Evolutionary conservation across 768 basidiomycete species (phyloP), one percentile per base, ranked within the genome.

Genomic region (Phylloporus rhodoxanthus): DNA sequence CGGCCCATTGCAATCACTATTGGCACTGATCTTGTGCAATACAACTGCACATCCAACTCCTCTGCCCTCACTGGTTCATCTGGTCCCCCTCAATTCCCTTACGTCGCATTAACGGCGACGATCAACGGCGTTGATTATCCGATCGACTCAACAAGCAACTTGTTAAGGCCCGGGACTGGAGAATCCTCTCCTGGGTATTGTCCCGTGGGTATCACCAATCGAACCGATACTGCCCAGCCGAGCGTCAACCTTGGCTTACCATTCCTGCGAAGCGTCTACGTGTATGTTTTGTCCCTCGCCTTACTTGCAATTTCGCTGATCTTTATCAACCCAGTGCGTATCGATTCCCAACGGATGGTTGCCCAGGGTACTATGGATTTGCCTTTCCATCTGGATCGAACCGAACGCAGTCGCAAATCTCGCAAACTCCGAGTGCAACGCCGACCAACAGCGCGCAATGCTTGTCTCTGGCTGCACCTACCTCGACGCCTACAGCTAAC

Each of bases 71-170:
- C 23, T 5, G n/a, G 14, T 9, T 30, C 43, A 9, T 25, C 53
- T 6, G 21, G 2, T 23, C 29, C 47, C 2, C 57, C 60, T 13
- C 32, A 52, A 17, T 51, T 47, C 0, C 64, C 57, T 1, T 65
- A 60, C 34, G 56, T 61, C 4, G 54, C 63, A 29, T 41, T 67
- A n/a, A 59, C 60, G 8, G 44, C 48, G 20, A 65, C 62, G 1
- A 68, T 67, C 52, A 67, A 68, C 17, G 67, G 65, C 5, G 54
- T 68, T 20, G 66, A 67, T 39, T 67, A 67, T 48, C 62, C 37
- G 30, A 57, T 67, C 8, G 66, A 68, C 41, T 62, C 65, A 0
- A 21, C 44, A 1, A 42, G 47, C 30, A 66, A 57, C 20, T 48
- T 63, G 13, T 39, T 65, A 15, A 45, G 65, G 8, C 65, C 64